These are phyloP conservation scores for Sarocladium oryzae DNA, from an alignment of 2,329 filamentous ascomycete genomes.

Conservation along the genomic window DNA sequence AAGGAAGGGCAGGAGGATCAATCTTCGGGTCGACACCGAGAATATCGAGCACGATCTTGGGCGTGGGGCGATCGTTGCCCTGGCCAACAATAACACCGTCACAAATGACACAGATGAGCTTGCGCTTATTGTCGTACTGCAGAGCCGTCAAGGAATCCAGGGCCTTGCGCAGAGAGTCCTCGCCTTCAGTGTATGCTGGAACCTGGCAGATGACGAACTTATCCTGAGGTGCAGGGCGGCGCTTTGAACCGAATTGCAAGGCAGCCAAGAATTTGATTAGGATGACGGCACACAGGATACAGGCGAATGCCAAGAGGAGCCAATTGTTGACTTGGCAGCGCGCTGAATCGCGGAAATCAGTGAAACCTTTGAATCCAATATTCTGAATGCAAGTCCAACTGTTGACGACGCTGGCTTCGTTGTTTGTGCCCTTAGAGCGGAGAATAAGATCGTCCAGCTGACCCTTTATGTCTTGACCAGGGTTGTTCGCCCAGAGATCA, in stretches of 20 bases:
- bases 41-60: constrained; percentile 96
- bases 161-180: constrained; percentile 88
- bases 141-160: constrained; percentile 90
- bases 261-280: constrained; percentile 85
- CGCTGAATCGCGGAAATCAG: constrained; percentile 73
- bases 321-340: constrained; percentile 87
- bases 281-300: constrained; percentile 76
- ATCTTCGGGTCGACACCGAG: constrained; percentile 95
- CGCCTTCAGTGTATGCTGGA: constrained; percentile 94
- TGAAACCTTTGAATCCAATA: constrained; percentile 73
- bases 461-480: constrained; percentile 71
- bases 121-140: constrained; percentile 97
- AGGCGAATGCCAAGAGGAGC: constrained; percentile 79
- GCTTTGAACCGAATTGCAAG: constrained; percentile 87
- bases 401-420: constrained; percentile 49
- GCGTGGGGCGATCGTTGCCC: constrained; percentile 92
- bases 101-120: constrained; percentile 92
- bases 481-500: constrained; percentile 63
- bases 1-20: constrained; percentile 87
- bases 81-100: constrained; percentile 95
- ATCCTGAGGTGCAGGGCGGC: constrained; percentile 82
- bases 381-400: constrained; percentile 77
- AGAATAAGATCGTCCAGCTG: constrained; percentile 52
- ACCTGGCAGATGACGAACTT: constrained; percentile 99
- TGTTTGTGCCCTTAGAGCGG: constrained; percentile 37